These are phyloP conservation scores for Eutrema salsugineum DNA, from an alignment of 441 rosid species.

Conservation along the genomic window DNA sequence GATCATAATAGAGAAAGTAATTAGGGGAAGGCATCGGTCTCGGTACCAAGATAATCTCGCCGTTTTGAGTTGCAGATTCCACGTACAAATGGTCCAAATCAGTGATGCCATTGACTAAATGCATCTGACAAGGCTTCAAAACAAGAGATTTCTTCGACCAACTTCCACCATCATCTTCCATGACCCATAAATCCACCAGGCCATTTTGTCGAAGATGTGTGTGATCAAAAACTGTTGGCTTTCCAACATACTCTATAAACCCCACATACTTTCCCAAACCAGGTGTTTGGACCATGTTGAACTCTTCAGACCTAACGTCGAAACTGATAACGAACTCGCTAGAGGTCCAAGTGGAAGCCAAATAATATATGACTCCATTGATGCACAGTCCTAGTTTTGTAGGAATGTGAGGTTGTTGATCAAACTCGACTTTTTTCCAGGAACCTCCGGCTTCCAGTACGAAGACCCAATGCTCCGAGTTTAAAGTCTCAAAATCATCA, in stretches of 20 bases:
- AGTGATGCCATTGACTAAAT: neutral
- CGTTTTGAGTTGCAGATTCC: neutral
- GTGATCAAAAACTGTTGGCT: neutral
- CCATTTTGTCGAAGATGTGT: neutral
- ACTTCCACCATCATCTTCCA: neutral
- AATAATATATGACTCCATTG: neutral
- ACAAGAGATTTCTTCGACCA: neutral
- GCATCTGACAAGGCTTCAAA: neutral
- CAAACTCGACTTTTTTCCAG: neutral
- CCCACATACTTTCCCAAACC: neutral
- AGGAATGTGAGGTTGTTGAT: neutral
- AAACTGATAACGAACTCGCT: neutral
- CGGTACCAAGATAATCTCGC: neutral
- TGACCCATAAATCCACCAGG: neutral
- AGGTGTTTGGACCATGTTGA: neutral
- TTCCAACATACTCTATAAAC: neutral
- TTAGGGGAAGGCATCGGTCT: neutral
- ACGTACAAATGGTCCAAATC: neutral
- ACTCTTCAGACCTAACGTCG: neutral
- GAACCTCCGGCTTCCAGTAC: neutral
- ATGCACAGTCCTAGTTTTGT: neutral
- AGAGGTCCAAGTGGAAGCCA: neutral
- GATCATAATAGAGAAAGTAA: neutral
- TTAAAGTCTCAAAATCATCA: neutral
- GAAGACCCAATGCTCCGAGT: neutral